These are phyloP conservation scores for Starmerella etchellsii DNA, from an alignment of 805 yeast genomes.

Conservation along the genomic window DNA sequence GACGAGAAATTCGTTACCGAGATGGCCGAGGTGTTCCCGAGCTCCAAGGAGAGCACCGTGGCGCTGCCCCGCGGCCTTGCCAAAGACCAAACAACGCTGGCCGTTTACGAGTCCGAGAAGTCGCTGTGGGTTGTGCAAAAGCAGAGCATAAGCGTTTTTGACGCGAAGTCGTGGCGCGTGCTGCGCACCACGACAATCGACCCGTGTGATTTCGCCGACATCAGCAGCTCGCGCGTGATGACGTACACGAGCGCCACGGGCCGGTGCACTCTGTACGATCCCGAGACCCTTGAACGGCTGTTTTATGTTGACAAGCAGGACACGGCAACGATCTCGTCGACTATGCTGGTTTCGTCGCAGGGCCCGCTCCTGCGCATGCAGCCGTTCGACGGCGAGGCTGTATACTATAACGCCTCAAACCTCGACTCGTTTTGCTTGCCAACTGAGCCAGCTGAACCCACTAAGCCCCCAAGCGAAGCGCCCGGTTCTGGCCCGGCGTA, in stretches of 20 bases:
- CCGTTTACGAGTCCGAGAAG: conserved; percentile 3
- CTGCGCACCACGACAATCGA: neutral
- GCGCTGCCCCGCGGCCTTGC: neutral
- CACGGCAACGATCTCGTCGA: neutral
- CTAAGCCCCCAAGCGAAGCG: no score
- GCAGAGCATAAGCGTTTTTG: neutral
- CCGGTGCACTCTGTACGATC: neutral
- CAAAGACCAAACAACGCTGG: conserved; percentile 4
- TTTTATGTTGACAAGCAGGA: neutral
- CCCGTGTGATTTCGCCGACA: conserved; percentile 6
- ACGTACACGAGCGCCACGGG: neutral
- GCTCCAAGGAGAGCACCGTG: neutral
- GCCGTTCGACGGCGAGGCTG: neutral
- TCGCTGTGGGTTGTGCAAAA: conserved; percentile 7
- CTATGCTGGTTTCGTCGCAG: neutral
- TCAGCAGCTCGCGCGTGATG: conserved; percentile 2
- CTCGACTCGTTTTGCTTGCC: neutral
- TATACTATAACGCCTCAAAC: neutral
- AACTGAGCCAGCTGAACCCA: no score
- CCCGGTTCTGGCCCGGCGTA: neutral
- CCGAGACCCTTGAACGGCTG: neutral
- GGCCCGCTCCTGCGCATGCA: neutral
- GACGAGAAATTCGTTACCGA: neutral
- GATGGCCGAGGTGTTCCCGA: neutral
- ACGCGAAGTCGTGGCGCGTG: conserved; percentile 3